phyloP scores from a whole-genome alignment of 176 grass and related monocot species.

The Eremochloa ophiuroides region DNA sequence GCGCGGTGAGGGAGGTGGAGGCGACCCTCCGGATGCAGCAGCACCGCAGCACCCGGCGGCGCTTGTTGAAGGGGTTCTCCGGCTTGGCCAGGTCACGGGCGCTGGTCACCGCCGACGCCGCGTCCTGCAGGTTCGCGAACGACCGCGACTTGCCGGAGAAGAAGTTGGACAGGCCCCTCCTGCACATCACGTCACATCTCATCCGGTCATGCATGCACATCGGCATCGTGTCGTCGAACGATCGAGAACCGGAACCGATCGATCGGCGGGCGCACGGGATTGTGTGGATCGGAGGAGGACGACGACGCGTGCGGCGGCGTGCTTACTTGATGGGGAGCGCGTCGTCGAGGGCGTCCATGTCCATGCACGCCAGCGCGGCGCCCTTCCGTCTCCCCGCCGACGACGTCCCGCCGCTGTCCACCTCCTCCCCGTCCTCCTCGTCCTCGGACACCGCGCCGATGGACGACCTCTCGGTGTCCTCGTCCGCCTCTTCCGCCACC shows the following conservation, averaged over 20 bases:
- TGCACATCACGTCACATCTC: neutral
- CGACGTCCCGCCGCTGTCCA: conserved; percentile 7
- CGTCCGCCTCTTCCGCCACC: conserved; percentile 23
- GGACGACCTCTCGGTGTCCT: conserved; percentile 34
- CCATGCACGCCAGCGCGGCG: conserved; percentile 41
- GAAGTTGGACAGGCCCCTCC: conserved; percentile 88
- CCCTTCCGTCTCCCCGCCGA: neutral
- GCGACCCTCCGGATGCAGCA: conserved; percentile 61
- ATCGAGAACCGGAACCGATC: neutral
- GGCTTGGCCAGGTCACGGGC: conserved; percentile 73
- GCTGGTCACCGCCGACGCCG: conserved; percentile 23
- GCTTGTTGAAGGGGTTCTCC: conserved; percentile 97
- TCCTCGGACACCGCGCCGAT: conserved; percentile 29
- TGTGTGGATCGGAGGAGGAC: neutral
- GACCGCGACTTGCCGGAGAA: conserved; percentile 98
- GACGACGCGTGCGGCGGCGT: neutral
- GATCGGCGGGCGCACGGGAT: neutral
- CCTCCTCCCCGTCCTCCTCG: conserved; percentile 37
- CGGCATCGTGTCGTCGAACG: neutral
- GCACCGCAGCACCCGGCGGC: conserved; percentile 58
- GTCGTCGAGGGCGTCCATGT: conserved; percentile 67
- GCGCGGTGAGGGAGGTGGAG: conserved; percentile 46
- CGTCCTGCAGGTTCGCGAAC: conserved; percentile 79
- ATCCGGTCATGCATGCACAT: too few species aligned
- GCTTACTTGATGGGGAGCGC: conserved; percentile 67